Evolutionary conservation across 2,329 filamentous ascomycete genomes (phyloP), one percentile per base, ranked within the genome.

Genomic region (Phialophora tarda): DNA sequence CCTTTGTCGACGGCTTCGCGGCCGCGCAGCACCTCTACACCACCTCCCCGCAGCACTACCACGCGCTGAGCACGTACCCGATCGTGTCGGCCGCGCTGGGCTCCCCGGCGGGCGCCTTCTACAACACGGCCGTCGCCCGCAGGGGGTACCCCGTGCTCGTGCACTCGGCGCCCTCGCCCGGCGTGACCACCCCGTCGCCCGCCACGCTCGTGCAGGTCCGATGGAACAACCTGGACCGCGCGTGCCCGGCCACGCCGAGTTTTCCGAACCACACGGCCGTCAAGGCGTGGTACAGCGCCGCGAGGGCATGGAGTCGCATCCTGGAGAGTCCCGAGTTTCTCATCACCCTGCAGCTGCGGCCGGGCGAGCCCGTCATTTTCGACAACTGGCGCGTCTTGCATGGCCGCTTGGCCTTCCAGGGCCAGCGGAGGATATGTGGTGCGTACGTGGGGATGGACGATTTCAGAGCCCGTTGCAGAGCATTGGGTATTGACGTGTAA

Each of bases 321-420:
- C 75, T 98, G 62, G 88, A 82, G 73, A 84, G 87, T 59, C 77
- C 82, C 62, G 81, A 86, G 61, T 86, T 87, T 70, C 86, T 95
- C 77, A 93, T 91, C 74, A 91, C 91, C 89, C 88, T 90, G 70
- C 90, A 96, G 78, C 81, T 99, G 63, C 80, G 85, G 73, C 94
- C 95, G 0, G 95, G 95, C 1, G 87, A 83, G 60, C 85, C 92
- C 5, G 75, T 97, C 64, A 91, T 98, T 55, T 97, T 99, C 77
- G 92, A 99, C 76, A 98, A 99, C 75, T 97, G 94, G 93, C 86
- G 95, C 66, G 90, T 97, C 38, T 80, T 98, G 72, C 95, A 99
- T 78, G 95, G 94, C 0, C 84, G 95, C 72, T 88, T 88, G 59
- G 86, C 86, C 0, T 99, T 98, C 74, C 90, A 88, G 5, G 95